These are phyloP conservation scores for Inonotus hispidus DNA, from an alignment of 1,284 basidiomycete genomes.

Conservation along the genomic window DNA sequence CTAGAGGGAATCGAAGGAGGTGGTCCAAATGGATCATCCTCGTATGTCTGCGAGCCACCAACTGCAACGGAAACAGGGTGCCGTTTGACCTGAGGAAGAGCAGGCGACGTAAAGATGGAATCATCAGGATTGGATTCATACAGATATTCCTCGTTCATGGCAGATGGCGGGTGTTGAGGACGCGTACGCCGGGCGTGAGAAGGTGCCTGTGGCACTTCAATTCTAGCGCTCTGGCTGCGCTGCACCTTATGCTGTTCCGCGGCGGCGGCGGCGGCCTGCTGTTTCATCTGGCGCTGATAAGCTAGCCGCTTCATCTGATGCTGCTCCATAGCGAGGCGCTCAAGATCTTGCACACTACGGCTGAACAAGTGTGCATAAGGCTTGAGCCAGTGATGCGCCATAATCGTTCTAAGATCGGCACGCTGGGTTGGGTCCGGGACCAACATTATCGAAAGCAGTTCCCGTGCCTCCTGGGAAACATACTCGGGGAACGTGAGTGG, in stretches of 20 bases:
- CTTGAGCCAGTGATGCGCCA: slow-evolving; percentile 81
- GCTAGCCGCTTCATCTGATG: slow-evolving; percentile 78
- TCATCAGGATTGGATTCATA: slow-evolving; percentile 48
- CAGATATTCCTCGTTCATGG: slow-evolving; percentile 43
- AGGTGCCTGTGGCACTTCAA: slow-evolving; percentile 34
- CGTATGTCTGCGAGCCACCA: slow-evolving; percentile 35
- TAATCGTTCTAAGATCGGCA: slow-evolving; percentile 70
- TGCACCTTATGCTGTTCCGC: slow-evolving; percentile 33
- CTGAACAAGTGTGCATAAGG: slow-evolving; percentile 64
- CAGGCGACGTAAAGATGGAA: slow-evolving; percentile 36
- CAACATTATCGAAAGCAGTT: slow-evolving; percentile 78
- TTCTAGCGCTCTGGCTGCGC: slow-evolving; percentile 41
- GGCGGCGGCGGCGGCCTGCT: slow-evolving; percentile 34
- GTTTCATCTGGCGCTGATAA: slow-evolving; percentile 72
- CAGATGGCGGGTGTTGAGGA: slow-evolving; percentile 26
- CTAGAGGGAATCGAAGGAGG: slow-evolving; percentile 25
- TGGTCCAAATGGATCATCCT: slow-evolving; percentile 50
- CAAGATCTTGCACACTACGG: slow-evolving; percentile 72
- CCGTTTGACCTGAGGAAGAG: slow-evolving; percentile 28
- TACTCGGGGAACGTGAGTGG: slow-evolving; percentile 93
- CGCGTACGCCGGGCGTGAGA: slow-evolving; percentile 20
- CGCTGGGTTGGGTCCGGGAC: slow-evolving; percentile 77
- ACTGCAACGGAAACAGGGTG: slow-evolving; percentile 40
- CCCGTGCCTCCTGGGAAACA: slow-evolving; percentile 74
- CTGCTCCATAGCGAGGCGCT: slow-evolving; percentile 75